Evolutionary conservation across 2,329 filamentous ascomycete species (phyloP).

Genomic region (Curvularia verruculosa): DNA sequence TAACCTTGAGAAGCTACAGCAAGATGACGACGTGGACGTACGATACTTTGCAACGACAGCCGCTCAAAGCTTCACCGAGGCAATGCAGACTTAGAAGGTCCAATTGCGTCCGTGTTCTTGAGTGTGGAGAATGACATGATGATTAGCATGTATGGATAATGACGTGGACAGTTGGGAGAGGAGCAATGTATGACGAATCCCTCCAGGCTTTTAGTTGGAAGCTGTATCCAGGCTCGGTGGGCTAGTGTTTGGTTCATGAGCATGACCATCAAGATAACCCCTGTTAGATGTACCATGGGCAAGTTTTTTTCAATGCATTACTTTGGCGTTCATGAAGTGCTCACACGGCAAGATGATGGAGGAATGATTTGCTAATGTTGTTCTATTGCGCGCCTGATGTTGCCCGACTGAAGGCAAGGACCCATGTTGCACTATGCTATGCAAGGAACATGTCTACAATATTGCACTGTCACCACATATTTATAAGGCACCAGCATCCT

Average conservation of each 20-base stretch:
- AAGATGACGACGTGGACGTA: slow-evolving; percentile 97
- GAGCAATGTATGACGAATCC: slow-evolving; percentile 23
- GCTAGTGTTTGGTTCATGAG: slow-evolving; percentile 33
- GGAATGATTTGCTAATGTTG: neutral
- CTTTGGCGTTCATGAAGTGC: slow-evolving; percentile 10
- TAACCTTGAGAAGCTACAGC: slow-evolving; percentile 91
- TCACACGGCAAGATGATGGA: neutral
- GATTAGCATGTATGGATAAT: slow-evolving; percentile 41
- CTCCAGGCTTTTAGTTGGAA: slow-evolving; percentile 11
- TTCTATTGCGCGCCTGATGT: neutral
- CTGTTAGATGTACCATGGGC: slow-evolving; percentile 31
- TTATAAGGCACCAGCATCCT: slow-evolving; percentile 68
- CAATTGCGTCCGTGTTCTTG: slow-evolving; percentile 9
- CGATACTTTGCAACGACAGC: slow-evolving; percentile 96
- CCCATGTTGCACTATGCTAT: neutral
- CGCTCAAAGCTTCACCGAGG: slow-evolving; percentile 59
- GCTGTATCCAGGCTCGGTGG: slow-evolving; percentile 14
- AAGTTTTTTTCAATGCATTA: slow-evolving; percentile 16
- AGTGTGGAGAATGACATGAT: slow-evolving; percentile 12
- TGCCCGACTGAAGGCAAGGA: neutral
- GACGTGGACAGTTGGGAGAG: slow-evolving; percentile 28
- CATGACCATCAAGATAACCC: slow-evolving; percentile 38
- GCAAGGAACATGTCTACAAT: neutral
- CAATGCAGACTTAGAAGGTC: slow-evolving; percentile 48
- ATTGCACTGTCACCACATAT: neutral